phyloP scores from a whole-genome alignment of 139 green algal genomes.

The Pleodorina starrii region DNA sequence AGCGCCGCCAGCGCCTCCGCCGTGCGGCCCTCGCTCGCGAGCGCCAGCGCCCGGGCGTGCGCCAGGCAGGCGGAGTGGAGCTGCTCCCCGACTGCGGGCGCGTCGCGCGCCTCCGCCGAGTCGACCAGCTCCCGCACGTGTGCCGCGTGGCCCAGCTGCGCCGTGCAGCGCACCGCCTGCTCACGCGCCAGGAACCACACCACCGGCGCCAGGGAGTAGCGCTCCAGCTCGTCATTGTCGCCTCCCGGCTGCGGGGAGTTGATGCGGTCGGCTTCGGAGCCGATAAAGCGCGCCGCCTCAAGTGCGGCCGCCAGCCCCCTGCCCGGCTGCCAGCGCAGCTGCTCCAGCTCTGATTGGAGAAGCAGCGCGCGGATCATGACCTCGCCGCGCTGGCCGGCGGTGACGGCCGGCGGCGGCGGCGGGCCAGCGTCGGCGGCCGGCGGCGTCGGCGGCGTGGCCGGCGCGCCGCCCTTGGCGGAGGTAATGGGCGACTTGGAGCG shows the following conservation, averaged over 20 bases:
- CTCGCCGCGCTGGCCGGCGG: constrained; percentile 45
- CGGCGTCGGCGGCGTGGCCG: background rate
- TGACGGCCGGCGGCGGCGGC: constrained; percentile 2
- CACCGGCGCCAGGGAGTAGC: constrained; percentile 29
- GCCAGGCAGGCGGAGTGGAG: constrained; percentile 3
- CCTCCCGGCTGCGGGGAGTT: constrained; percentile 40
- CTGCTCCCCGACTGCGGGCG: background rate
- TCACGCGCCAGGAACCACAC: constrained; percentile 53
- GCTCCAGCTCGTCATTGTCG: constrained; percentile 67
- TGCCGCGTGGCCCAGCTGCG: constrained; percentile 38
- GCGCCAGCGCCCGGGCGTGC: constrained; percentile 25
- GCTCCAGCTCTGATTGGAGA: constrained; percentile 47
- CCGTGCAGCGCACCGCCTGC: background rate
- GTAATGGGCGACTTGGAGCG: constrained; percentile 34
- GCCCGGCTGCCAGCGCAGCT: constrained; percentile 47
- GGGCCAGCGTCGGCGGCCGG: background rate
- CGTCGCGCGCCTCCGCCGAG: background rate
- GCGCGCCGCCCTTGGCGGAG: constrained; percentile 27
- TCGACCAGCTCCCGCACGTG: constrained; percentile 26
- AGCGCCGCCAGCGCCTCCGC: constrained; percentile 51
- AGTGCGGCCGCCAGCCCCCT: constrained; percentile 41
- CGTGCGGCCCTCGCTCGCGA: constrained; percentile 30
- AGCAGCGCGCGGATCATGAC: constrained; percentile 56
- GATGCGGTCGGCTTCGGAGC: constrained; percentile 26
- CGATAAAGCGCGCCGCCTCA: constrained; percentile 46